phyloP scores from a whole-genome alignment of 192 early-diverging fungal species.

The Coemansia sp. region DNA sequence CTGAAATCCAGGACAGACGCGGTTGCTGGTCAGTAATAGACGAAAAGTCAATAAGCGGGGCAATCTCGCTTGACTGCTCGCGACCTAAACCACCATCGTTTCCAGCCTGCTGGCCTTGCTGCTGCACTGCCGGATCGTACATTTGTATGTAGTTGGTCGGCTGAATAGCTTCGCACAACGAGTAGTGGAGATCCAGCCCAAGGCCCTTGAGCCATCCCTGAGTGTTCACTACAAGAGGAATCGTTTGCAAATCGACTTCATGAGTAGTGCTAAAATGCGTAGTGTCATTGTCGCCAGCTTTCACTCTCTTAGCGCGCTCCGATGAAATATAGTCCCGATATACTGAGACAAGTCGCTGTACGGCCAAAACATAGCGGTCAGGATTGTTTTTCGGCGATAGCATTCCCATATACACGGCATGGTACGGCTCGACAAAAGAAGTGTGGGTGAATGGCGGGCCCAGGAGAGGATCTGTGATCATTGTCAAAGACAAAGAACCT shows the following conservation, averaged over 20 bases:
- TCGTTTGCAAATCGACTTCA: conserved; percentile 28
- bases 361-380: conserved; percentile 71
- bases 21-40: conserved; percentile 30
- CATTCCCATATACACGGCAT: conserved; percentile 73
- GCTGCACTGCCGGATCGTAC: conserved; percentile 16
- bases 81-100: background rate
- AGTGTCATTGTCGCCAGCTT: conserved; percentile 12
- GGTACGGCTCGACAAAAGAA: conserved; percentile 55
- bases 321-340: conserved; percentile 52
- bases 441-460: conserved; percentile 84
- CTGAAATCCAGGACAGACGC: conserved; percentile 29
- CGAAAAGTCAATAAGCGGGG: conserved; percentile 48
- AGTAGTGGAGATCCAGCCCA: conserved; percentile 79
- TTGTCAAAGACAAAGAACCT: conserved; percentile 77
- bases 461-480: conserved; percentile 66
- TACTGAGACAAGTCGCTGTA: conserved; percentile 59
- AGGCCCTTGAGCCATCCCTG: conserved; percentile 91
- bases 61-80: background rate
- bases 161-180: conserved; percentile 56
- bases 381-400: conserved; percentile 76
- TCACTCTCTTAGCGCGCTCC: background rate
- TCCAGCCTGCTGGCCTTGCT: background rate
- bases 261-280: too few species aligned
- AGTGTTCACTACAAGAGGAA: conserved; percentile 94
- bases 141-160: conserved; percentile 74